Evolutionary conservation across 371 early-diverging fungal genomes (phyloP).

Genomic region (Caulochytrium protostelioides): DNA sequence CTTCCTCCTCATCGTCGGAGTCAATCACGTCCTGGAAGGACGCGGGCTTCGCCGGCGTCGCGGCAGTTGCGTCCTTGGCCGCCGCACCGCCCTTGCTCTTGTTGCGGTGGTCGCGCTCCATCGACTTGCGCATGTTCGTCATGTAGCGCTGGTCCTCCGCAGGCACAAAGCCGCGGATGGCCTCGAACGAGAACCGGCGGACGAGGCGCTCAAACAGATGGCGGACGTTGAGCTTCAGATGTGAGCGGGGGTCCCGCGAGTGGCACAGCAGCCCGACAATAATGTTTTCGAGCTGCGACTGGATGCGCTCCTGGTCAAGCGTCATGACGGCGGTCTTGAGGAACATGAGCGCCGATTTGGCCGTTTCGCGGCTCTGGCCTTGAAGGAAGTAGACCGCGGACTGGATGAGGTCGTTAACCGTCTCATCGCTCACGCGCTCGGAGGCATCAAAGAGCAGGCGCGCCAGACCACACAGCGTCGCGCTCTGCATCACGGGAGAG

Average conservation of each 20-base stretch:
- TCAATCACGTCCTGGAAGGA: too few species aligned
- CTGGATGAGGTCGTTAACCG: constrained; percentile 34
- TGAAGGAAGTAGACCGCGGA: constrained; percentile 44
- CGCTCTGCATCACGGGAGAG: constrained; percentile 79
- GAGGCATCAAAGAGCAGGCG: constrained; percentile 56
- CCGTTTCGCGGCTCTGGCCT: constrained; percentile 68
- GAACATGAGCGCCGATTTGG: constrained; percentile 73
- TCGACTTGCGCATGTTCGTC: constrained; percentile 75
- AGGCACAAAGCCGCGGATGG: constrained; percentile 54
- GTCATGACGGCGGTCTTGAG: constrained; percentile 74
- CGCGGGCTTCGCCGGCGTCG: constrained; percentile 6
- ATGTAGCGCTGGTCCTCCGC: constrained; percentile 72
- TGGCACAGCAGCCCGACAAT: constrained; percentile 44
- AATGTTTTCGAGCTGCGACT: constrained; percentile 36
- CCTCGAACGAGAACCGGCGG: constrained; percentile 58
- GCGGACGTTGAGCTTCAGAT: constrained; percentile 70
- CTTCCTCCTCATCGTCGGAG: constrained; percentile 29
- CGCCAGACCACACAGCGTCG: constrained; percentile 60
- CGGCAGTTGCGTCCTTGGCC: constrained; percentile 1
- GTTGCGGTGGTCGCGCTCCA: constrained; percentile 66
- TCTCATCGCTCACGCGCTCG: constrained; percentile 29
- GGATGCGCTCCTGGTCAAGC: constrained; percentile 41
- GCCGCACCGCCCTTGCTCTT: constrained; percentile 34
- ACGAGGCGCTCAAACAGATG: constrained; percentile 83
- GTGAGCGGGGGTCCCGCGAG: constrained; percentile 61